Conservation (phyloP, 441 rosid genomes). For the Erysimum cheiri region DNA sequence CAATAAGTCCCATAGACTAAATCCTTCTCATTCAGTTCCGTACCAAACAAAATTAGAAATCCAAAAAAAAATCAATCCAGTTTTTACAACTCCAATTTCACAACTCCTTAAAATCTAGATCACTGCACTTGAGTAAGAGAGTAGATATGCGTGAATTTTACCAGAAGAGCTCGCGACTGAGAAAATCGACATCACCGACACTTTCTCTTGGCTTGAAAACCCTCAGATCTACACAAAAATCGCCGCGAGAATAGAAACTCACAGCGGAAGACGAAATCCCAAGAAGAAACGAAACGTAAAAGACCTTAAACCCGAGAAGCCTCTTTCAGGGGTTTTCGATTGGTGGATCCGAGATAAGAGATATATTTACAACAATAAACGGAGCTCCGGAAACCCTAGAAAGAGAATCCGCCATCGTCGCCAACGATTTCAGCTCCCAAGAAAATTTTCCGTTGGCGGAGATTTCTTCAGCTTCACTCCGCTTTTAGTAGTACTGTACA, state of each 20-base stretch:
- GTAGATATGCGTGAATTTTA: conserved; percentile 24
- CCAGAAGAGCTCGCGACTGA: conserved; percentile 40
- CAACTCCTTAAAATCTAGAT: conserved; percentile 11
- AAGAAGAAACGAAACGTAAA: conserved; percentile 33
- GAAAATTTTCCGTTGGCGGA: conserved; percentile 49
- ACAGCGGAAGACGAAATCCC: conserved; percentile 28
- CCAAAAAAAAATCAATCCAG: not conserved
- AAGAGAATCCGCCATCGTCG: conserved; percentile 50
- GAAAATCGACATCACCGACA: conserved; percentile 46
- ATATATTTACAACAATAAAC: conserved; percentile 30
- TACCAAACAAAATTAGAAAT: conserved; percentile 28
- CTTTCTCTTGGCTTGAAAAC: conserved; percentile 28
- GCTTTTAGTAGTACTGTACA: conserved; percentile 47
- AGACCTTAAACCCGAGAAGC: conserved; percentile 35
- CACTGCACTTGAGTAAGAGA: not conserved
- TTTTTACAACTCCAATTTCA: conserved; percentile 17
- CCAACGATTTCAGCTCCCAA: conserved; percentile 38
- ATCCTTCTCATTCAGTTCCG: not conserved
- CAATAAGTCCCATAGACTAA: conserved; percentile 20
- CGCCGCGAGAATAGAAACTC: conserved; percentile 35
- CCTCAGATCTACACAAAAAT: conserved; percentile 38
- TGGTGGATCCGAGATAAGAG: conserved; percentile 48
- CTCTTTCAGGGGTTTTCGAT: conserved; percentile 46
- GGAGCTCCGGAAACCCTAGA: conserved; percentile 46
- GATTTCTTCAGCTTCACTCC: conserved; percentile 56